Evolutionary conservation across 768 basidiomycete genomes (phyloP).

Genomic region (Gloeopeniophorella convolvens): DNA sequence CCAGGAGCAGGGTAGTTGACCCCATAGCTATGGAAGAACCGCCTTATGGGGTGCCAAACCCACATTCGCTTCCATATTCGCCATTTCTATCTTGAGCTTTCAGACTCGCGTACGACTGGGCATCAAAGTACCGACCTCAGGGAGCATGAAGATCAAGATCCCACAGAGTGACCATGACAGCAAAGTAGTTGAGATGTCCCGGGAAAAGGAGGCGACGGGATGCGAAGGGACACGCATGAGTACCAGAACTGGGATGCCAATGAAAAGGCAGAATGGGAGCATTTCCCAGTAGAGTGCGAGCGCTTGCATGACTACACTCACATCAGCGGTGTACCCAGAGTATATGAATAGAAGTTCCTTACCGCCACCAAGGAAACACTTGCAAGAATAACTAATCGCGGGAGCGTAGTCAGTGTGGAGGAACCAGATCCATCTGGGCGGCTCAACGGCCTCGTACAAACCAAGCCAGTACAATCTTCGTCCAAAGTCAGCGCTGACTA

Average conservation of each 20-base stretch:
- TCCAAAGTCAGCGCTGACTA: too few relatives aligned
- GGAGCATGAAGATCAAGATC: not conserved
- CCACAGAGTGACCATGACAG: not conserved
- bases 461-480: too few relatives aligned
- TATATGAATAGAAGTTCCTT: too few relatives aligned
- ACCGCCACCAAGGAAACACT: too few relatives aligned
- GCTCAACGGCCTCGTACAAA: too few relatives aligned
- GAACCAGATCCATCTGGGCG: too few relatives aligned
- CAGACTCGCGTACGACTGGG: not conserved
- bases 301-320: conserved; percentile 2
- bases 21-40: not conserved
- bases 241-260: not conserved
- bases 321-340: too few relatives aligned
- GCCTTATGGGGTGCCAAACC: conserved; percentile 1
- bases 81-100: not conserved
- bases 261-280: not conserved
- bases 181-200: not conserved
- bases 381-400: too few relatives aligned
- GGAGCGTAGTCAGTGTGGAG: too few relatives aligned
- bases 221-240: not conserved
- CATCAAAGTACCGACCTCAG: not conserved
- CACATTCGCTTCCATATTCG: not conserved
- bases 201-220: not conserved
- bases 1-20: not conserved
- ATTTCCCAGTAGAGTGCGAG: not conserved